A percentile compares a stretch with the other conserved stretches of the same genome.
These are phyloP conservation scores for Neoboletus subvelutipes DNA, from an alignment of 768 basidiomycete species.

Conservation along the genomic window DNA sequence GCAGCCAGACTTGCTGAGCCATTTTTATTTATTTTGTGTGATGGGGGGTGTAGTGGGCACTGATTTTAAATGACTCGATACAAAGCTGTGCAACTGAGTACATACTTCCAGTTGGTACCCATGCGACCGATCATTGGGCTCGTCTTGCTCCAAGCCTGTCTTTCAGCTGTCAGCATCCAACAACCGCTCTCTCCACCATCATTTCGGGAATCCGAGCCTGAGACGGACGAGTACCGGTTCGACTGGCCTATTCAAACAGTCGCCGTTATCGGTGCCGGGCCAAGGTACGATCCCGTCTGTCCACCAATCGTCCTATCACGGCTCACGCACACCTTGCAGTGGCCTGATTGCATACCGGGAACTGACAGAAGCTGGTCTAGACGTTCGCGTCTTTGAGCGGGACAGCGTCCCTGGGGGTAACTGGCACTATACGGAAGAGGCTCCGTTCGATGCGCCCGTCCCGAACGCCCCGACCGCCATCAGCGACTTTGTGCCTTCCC, in stretches of 20 bases:
- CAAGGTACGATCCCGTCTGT: conserved; percentile 5
- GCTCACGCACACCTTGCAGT: conserved; percentile 3
- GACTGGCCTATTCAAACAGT: not conserved
- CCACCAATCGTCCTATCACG: not conserved
- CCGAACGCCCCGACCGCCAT: conserved; percentile 1
- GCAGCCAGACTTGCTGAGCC: conserved; percentile 75
- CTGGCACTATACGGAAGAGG: conserved; percentile 7
- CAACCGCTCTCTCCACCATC: conserved; percentile 1
- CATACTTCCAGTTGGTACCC: too few species aligned
- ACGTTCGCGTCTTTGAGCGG: conserved; percentile 1
- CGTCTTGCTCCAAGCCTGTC: not conserved
- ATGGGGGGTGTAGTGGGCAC: not conserved
- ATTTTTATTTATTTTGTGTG: not conserved
- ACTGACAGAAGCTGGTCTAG: conserved; percentile 12
- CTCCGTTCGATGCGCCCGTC: not conserved
- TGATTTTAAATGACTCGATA: not conserved
- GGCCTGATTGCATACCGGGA: conserved; percentile 14
- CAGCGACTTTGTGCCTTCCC: not conserved
- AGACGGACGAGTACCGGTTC: not conserved
- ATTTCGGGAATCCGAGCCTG: not conserved
- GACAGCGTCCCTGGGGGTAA: conserved; percentile 2
- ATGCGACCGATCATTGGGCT: not conserved
- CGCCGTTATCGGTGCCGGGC: conserved; percentile 15
- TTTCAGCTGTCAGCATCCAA: not conserved
- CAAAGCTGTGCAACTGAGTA: too few species aligned